Base-by-base conservation (phyloP, 2,329 filamentous ascomycete genomes). In the Emmonsiellopsis sp. region DNA sequence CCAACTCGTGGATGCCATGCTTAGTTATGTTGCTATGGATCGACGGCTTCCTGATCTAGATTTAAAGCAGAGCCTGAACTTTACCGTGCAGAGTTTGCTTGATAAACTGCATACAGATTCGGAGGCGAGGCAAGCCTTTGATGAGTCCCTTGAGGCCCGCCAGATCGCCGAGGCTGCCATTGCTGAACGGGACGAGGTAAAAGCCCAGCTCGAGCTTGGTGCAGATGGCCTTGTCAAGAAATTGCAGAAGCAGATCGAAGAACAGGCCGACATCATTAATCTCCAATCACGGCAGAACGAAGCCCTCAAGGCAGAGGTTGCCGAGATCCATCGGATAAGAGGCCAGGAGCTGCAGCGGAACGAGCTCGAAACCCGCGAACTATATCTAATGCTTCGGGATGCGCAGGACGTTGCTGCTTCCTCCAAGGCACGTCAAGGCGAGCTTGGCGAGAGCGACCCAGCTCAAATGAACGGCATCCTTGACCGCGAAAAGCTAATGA, bases 1-100 rank as follows among this genome's bases (percentile, higher is more conserved):
- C 73, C 93, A 97, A 75, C 82, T 98, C 31, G 91, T 97, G 31
- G 93, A 98, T 71, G 86, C 89, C n/a, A 97, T 97, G 90, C 83
- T 98, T 60, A 95, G 90, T 71, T 97, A 97, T 70, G 92, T 98
- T 58, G 92, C 92, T 63, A 98, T 98, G 92, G 93, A 98, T 70
- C 83, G 93, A 65, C 82, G 93, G 58, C 73, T 97, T 59, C 93
- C 93, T 40, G 92, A 98, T 70, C 92, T 97, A 84, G 93, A 98
- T 69, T 81, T 98, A 55, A 96, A 96, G 75, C 92, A 97, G 70
- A 95, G 90, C 66, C 81, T 98, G 59, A 96, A 95, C 69, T 97
- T 97, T 65, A 96, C 92, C 0, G 93, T 98, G 8, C 93, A 97
- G 73, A 95, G 83, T 69, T 78, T 98, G 61, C 78, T 98, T 58